phyloP scores from a whole-genome alignment of 768 basidiomycete genomes.

The Cubamyces lactineus region DNA sequence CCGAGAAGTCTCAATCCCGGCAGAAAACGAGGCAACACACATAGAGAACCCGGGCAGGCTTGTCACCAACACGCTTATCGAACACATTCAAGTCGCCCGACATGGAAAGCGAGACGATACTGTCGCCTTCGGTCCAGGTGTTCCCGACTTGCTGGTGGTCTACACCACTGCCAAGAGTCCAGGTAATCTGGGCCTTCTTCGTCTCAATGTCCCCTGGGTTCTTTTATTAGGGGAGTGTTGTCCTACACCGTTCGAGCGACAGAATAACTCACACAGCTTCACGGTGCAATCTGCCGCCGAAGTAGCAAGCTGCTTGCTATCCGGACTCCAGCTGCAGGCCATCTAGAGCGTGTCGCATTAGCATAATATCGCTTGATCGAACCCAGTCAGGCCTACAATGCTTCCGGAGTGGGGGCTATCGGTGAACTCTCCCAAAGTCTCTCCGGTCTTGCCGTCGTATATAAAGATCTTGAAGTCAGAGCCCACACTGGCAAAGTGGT shows the following conservation, averaged over 20 bases:
- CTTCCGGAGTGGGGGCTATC: slow-evolving; percentile 74
- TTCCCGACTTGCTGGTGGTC: slow-evolving; percentile 86
- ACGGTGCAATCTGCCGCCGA: slow-evolving; percentile 88
- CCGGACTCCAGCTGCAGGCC: slow-evolving; percentile 79
- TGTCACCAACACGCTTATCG: slow-evolving; percentile 68
- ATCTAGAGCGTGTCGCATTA: slow-evolving; percentile 44
- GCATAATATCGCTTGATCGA: background rate
- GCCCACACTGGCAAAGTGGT: slow-evolving; percentile 85
- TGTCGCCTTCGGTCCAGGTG: slow-evolving; percentile 72
- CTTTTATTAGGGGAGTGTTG: background rate
- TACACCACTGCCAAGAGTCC: slow-evolving; percentile 75
- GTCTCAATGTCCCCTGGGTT: slow-evolving; percentile 78
- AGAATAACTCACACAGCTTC: slow-evolving; percentile 70
- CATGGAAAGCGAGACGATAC: slow-evolving; percentile 83
- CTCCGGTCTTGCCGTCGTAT: slow-evolving; percentile 90
- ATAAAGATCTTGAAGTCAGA: slow-evolving; percentile 87
- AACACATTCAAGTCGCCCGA: slow-evolving; percentile 82
- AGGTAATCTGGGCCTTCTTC: slow-evolving; percentile 65
- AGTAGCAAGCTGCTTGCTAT: slow-evolving; percentile 74
- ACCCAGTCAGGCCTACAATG: slow-evolving; percentile 54
- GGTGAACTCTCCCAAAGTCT: slow-evolving; percentile 68
- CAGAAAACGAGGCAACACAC: slow-evolving; percentile 42
- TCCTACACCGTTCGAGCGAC: background rate
- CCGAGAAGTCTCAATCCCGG: background rate
- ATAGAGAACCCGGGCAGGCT: slow-evolving; percentile 61